Conservation (phyloP, 305 asterid genomes). For the Fraxinus sp. region DNA sequence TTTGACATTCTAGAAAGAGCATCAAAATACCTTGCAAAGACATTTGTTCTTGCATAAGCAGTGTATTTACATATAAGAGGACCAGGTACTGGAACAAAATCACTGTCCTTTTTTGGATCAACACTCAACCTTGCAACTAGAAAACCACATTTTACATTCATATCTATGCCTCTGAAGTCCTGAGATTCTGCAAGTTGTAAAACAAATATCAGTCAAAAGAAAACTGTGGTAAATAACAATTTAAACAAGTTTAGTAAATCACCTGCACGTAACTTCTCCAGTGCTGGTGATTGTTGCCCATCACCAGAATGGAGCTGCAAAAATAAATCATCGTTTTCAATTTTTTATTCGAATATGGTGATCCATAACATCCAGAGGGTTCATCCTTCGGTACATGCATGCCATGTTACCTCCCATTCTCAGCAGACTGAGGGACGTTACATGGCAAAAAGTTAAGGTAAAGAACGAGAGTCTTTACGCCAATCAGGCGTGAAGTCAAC, state of each 20-base stretch:
- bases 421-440: background rate
- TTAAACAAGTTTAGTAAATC: constrained; percentile 22
- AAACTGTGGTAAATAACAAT: background rate
- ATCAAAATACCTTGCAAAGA: constrained; percentile 69
- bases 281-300: constrained; percentile 59
- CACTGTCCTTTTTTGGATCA: constrained; percentile 69
- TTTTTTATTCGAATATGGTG: constrained; percentile 7
- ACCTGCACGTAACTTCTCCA: constrained; percentile 74
- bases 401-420: constrained; percentile 18
- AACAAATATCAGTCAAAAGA: constrained; percentile 22
- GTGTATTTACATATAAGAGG: constrained; percentile 92
- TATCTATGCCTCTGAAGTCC: constrained; percentile 42
- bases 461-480: background rate
- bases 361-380: background rate
- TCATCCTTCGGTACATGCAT: background rate
- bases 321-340: constrained; percentile 19
- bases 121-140: constrained; percentile 75
- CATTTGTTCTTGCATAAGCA: constrained; percentile 86
- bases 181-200: constrained; percentile 49
- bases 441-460: constrained; percentile 1
- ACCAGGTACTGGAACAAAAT: constrained; percentile 87
- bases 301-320: constrained; percentile 89
- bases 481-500: constrained; percentile 20
- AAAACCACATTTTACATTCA: constrained; percentile 49
- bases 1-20: constrained; percentile 14